phyloP scores from a whole-genome alignment of 2,329 filamentous ascomycete species.

The Claviceps purpurea region DNA sequence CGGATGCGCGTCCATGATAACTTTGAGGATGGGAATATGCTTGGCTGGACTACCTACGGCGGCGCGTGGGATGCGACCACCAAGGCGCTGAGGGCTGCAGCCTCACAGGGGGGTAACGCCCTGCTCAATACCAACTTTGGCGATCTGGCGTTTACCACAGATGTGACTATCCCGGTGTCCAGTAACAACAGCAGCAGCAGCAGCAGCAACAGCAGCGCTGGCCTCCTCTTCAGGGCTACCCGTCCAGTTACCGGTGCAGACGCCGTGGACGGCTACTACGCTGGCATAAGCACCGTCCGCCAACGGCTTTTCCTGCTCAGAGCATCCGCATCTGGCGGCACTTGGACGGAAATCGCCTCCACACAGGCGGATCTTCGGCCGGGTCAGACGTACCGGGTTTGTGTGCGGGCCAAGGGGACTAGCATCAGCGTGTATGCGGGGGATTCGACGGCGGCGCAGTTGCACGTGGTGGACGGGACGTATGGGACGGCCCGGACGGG shows the following conservation, averaged over 20 bases:
- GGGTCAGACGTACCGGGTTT: conserved; percentile 5
- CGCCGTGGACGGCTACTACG: conserved; percentile 16
- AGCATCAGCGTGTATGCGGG: conserved; percentile 8
- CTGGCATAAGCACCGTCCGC: conserved; percentile 15
- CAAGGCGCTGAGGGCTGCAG: conserved; percentile 11
- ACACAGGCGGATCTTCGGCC: conserved; percentile 4
- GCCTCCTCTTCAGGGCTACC: conserved; percentile 23
- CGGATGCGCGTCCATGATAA: conserved; percentile 31
- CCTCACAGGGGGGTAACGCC: conserved; percentile 12
- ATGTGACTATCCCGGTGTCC: conserved; percentile 9
- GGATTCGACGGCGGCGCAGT: conserved; percentile 4
- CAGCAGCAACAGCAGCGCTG: conserved; percentile 9
- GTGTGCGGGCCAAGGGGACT: conserved; percentile 6
- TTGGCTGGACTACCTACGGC: conserved; percentile 21
- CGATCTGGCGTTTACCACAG: conserved; percentile 18
- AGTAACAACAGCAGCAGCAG: conserved; percentile 6
- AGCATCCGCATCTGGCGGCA: not conserved
- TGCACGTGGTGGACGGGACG: conserved; percentile 7
- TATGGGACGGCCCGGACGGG: conserved; percentile 10
- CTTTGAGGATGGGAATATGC: conserved; percentile 25
- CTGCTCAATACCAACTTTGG: conserved; percentile 24
- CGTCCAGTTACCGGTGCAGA: conserved; percentile 6
- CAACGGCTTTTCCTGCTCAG: conserved; percentile 12
- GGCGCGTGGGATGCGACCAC: conserved; percentile 8
- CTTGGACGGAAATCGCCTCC: conserved; percentile 5